Percentiles rank a stretch among this genome's conserved stretches.
phyloP scores from a whole-genome alignment of 2,329 filamentous ascomycete genomes.

The Alternaria solani region DNA sequence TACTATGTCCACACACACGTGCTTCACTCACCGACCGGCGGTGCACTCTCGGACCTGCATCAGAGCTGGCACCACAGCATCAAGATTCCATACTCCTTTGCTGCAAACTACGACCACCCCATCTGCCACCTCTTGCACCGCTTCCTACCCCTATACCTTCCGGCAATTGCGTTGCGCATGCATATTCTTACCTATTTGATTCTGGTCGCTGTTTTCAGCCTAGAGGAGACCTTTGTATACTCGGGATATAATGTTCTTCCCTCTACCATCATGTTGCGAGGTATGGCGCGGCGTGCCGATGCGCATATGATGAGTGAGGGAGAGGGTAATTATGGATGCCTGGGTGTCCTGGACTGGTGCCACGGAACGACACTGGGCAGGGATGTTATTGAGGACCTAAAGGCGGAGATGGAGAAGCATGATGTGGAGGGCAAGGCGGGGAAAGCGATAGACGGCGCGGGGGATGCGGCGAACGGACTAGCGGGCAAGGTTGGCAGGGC shows the following conservation, averaged over 20 bases:
- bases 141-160: conserved; percentile 71
- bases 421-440: conserved; percentile 56
- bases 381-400: conserved; percentile 65
- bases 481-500: conserved; percentile 37
- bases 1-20: conserved; percentile 78
- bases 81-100: conserved; percentile 67
- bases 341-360: conserved; percentile 62
- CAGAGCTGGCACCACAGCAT: conserved; percentile 66
- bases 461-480: conserved; percentile 41
- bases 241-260: conserved; percentile 72
- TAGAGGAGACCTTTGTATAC: conserved; percentile 72
- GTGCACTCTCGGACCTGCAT: conserved; percentile 53
- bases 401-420: conserved; percentile 65
- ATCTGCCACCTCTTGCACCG: conserved; percentile 68
- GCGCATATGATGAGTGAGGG: conserved; percentile 66
- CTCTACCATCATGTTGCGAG: conserved; percentile 63
- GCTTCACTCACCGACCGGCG: conserved; percentile 63
- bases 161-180: conserved; percentile 69
- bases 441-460: conserved; percentile 47
- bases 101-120: conserved; percentile 74
- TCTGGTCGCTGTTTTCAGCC: conserved; percentile 67
- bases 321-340: conserved; percentile 67
- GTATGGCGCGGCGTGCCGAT: conserved; percentile 66
- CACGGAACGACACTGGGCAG: conserved; percentile 58
- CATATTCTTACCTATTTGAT: conserved; percentile 77